A percentile compares a stretch with the other conserved stretches of the same genome.
Conservation (phyloP, 2,329 filamentous ascomycete species). For the Colletotrichum tanaceti region DNA sequence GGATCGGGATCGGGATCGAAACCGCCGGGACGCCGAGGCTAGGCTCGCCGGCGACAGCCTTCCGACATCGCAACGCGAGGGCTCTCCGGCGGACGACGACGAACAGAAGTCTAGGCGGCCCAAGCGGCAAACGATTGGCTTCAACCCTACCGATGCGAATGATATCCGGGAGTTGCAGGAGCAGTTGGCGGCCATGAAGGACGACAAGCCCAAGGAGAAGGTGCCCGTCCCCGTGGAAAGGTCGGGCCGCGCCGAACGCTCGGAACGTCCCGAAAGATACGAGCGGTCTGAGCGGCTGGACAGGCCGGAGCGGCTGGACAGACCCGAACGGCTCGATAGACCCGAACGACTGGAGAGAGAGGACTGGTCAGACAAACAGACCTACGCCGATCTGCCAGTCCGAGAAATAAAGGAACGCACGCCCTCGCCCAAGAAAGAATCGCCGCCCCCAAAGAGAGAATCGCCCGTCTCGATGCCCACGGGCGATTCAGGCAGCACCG, state of each 20-base stretch:
- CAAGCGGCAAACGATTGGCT: slow-evolving; percentile 54
- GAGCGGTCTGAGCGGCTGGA: slow-evolving; percentile 14
- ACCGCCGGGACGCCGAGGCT: slow-evolving; percentile 54
- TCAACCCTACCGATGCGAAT: slow-evolving; percentile 65
- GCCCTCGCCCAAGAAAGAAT: slow-evolving; percentile 37
- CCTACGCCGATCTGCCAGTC: slow-evolving; percentile 34
- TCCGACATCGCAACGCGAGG: slow-evolving; percentile 51
- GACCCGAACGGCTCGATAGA: slow-evolving; percentile 17
- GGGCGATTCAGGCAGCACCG: slow-evolving; percentile 17
- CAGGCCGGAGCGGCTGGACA: slow-evolving; percentile 22
- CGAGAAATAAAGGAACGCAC: slow-evolving; percentile 31
- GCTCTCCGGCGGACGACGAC: slow-evolving; percentile 57
- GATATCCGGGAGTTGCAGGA: slow-evolving; percentile 63
- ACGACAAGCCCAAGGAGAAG: slow-evolving; percentile 33
- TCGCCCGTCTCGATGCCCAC: slow-evolving; percentile 34
- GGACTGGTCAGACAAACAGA: slow-evolving; percentile 27
- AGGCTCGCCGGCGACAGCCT: slow-evolving; percentile 51
- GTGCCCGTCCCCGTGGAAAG: slow-evolving; percentile 35
- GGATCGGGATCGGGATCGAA: no score
- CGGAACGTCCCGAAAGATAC: slow-evolving; percentile 22
- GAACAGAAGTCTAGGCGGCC: slow-evolving; percentile 54
- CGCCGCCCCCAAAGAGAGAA: slow-evolving; percentile 27
- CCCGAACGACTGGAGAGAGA: slow-evolving; percentile 25
- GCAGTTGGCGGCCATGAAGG: slow-evolving; percentile 59
- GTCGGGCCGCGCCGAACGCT: slow-evolving; percentile 26